A percentile compares a stretch with the other conserved stretches of the same genome.
Conservation (phyloP, 2,329 filamentous ascomycete species). For the Paecilomyces variotii region DNA sequence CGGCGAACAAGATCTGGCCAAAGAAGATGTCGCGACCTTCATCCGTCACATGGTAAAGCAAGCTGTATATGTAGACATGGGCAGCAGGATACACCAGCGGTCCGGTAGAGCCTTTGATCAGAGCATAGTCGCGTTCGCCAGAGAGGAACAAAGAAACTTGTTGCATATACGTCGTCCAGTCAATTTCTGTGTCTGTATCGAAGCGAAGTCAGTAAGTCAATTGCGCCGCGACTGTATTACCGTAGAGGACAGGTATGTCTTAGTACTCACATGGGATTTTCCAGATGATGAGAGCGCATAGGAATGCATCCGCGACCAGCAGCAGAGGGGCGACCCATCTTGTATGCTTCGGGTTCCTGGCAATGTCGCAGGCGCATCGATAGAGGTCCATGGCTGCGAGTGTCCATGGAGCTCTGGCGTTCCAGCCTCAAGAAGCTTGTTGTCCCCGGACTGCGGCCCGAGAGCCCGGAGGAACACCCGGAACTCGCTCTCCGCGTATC, state of each 20-base stretch:
- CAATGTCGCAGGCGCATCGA: slow-evolving; percentile 30
- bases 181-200: slow-evolving; percentile 81
- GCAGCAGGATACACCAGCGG: slow-evolving; percentile 91
- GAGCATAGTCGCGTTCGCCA: slow-evolving; percentile 82
- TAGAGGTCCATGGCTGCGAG: slow-evolving; percentile 24
- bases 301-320: slow-evolving; percentile 59
- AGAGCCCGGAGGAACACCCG: neutral
- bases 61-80: slow-evolving; percentile 85
- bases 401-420: slow-evolving; percentile 1
- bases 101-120: slow-evolving; percentile 80
- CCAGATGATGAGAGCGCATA: slow-evolving; percentile 69
- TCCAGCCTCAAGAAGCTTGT: slow-evolving; percentile 3
- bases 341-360: slow-evolving; percentile 48
- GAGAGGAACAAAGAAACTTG: slow-evolving; percentile 71
- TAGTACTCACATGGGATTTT: slow-evolving; percentile 67
- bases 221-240: neutral
- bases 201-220: slow-evolving; percentile 16
- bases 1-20: slow-evolving; percentile 78
- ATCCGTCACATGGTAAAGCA: slow-evolving; percentile 69
- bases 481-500: neutral
- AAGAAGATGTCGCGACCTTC: slow-evolving; percentile 65
- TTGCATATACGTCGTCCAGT: slow-evolving; percentile 96
- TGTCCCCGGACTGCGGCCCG: neutral
- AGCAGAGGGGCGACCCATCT: slow-evolving; percentile 60
- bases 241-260: neutral